phyloP scores from a whole-genome alignment of 2,329 filamentous ascomycete genomes.

The Clonostachys sp. region DNA sequence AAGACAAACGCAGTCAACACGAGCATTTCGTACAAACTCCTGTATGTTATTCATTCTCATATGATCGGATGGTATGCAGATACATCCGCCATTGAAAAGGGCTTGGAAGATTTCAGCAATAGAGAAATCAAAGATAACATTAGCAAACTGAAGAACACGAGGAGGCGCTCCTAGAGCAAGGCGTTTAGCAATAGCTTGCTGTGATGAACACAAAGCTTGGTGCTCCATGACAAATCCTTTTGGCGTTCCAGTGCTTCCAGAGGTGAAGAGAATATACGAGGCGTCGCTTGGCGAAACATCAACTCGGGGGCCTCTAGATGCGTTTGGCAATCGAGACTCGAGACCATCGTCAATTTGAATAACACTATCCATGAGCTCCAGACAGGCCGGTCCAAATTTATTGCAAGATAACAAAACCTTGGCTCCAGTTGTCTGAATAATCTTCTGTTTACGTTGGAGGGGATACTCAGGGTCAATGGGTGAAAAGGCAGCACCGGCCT shows the following conservation, averaged over 20 bases:
- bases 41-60: constrained; percentile 28
- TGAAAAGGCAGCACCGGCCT: constrained; percentile 14
- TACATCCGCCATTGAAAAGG: constrained; percentile 16
- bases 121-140: constrained; percentile 13
- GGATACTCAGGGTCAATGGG: constrained; percentile 8
- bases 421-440: neutral
- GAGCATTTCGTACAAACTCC: constrained; percentile 5
- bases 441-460: neutral
- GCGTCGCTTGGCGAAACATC: neutral
- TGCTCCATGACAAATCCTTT: constrained; percentile 13
- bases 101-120: constrained; percentile 12
- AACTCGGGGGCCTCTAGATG: too few relatives aligned
- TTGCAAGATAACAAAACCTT: too few relatives aligned
- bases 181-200: too few relatives aligned
- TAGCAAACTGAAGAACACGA: constrained; percentile 24
- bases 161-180: neutral
- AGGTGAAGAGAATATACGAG: constrained; percentile 12
- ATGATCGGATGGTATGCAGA: constrained; percentile 31
- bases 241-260: constrained; percentile 12
- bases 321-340: too few relatives aligned
- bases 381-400: too few relatives aligned
- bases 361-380: too few relatives aligned
- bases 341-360: too few relatives aligned
- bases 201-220: constrained; percentile 4
- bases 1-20: constrained; percentile 9